Conservation (phyloP, 352 stramenopile genomes). For the Phytophthora niederhauseri region DNA sequence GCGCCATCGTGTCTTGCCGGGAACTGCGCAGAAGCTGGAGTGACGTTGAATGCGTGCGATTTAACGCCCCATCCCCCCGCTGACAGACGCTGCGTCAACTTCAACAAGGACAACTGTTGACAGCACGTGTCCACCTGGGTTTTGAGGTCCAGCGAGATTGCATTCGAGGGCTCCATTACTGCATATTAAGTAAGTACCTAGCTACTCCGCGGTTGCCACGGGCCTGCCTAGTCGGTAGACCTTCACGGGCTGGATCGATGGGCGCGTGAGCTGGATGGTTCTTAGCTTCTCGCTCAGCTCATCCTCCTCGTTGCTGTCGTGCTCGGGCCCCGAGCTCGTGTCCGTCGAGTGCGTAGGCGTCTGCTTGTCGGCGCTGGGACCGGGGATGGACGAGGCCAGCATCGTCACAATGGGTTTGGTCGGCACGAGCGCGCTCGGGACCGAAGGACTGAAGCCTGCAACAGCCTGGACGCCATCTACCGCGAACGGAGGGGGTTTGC, state of each 20-base stretch:
- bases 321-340: conserved; percentile 25
- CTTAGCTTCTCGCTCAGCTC: conserved; percentile 67
- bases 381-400: background rate
- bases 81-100: conserved; percentile 13
- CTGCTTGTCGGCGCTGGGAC: conserved; percentile 19
- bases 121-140: background rate
- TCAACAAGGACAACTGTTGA: conserved; percentile 21
- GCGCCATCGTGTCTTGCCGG: background rate
- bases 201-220: background rate
- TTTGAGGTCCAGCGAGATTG: background rate
- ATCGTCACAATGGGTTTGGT: conserved; percentile 17
- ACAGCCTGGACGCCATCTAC: conserved; percentile 13
- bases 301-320: conserved; percentile 50
- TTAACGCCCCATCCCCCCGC: conserved; percentile 20
- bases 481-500: conserved; percentile 6
- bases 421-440: conserved; percentile 17
- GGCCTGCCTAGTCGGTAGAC: conserved; percentile 38
- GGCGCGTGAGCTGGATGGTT: conserved; percentile 68
- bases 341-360: conserved; percentile 8
- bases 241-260: conserved; percentile 61
- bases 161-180: background rate
- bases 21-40: conserved; percentile 17
- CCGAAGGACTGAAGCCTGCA: conserved; percentile 3
- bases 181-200: too few species aligned
- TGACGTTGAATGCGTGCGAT: conserved; percentile 18